Evolutionary conservation across 129 eudicot species (phyloP), one percentile per base, ranked within the genome.

Genomic region (Erigeron canadensis): DNA sequence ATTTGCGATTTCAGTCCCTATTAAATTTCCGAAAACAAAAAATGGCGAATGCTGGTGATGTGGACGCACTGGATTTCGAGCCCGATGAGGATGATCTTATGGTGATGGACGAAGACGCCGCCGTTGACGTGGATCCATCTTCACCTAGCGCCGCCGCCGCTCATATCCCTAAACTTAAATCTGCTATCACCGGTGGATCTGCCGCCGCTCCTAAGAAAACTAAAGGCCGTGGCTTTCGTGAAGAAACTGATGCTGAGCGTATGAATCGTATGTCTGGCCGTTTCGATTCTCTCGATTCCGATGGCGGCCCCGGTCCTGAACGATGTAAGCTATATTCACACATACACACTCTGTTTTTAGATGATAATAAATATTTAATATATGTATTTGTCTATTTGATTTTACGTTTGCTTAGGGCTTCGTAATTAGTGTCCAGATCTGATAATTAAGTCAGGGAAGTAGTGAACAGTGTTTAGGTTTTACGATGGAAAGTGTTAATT

Each of bases 71-170:
- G 22, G 95, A 94, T 68, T 94, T 94, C 75, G 98, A 94, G 81
- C 86, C 98, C 6, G 98, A 94, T 67, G 97, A 94, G 16, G 98
- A 94, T 61, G 98, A 94, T 81, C 91, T 94, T 63, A 94, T 94
- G 98, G 98, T 94, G 63, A 94, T 94, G 98, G 98, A 87, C 80
- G 98, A 94, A 64, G 98, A 94, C 51, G 85, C 71, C 50, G 81
- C 58, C 66, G 91, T 50, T 16, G 90, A 80, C 68, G 75, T 41
- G 39, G 88, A 81, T 7, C 82, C 84, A n/a, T 80, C 95, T 2
- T 89, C 95, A 4, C 81, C 84, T 42, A 80, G 79, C 9, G 78
- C 72, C 51, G 74, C 84, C 7, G 76, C 84, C 13, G 71, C 77
- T 2, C 95, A 89, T 8, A 71, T 78, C 66, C 81, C 81, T 34